Conservation (phyloP, 1,284 basidiomycete genomes). For the Trametes polyzona region DNA sequence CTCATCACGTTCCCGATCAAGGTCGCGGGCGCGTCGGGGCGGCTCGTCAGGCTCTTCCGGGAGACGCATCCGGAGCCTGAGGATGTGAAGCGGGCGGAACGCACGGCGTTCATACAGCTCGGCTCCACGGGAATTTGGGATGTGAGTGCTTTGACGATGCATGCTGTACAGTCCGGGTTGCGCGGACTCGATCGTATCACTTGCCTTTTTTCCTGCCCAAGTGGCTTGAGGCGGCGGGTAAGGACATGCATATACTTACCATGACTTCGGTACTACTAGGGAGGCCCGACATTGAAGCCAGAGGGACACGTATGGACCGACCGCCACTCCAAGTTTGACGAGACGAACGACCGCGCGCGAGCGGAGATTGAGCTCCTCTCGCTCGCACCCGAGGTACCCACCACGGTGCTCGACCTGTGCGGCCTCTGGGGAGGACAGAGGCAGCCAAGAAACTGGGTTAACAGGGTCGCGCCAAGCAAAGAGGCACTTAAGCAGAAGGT, state of each 20-base stretch:
- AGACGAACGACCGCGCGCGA: slow-evolving; percentile 45
- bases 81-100: too few relatives aligned
- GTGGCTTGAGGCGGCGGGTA: too few relatives aligned
- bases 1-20: slow-evolving; percentile 67
- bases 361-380: slow-evolving; percentile 60
- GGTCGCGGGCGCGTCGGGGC: slow-evolving; percentile 45
- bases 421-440: slow-evolving; percentile 66
- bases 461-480: slow-evolving; percentile 55
- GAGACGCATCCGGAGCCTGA: slow-evolving; percentile 35
- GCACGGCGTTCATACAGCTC: slow-evolving; percentile 60
- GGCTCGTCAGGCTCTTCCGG: slow-evolving; percentile 41
- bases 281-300: slow-evolving; percentile 18
- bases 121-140: slow-evolving; percentile 68
- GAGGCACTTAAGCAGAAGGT: slow-evolving; percentile 56
- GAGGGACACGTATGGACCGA: slow-evolving; percentile 43
- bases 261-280: slow-evolving; percentile 10
- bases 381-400: slow-evolving; percentile 44
- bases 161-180: too few relatives aligned
- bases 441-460: slow-evolving; percentile 53
- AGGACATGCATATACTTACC: too few relatives aligned
- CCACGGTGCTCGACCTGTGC: slow-evolving; percentile 63
- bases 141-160: slow-evolving; percentile 47
- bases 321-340: slow-evolving; percentile 51
- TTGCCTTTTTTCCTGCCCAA: too few relatives aligned
- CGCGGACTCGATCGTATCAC: too few relatives aligned